Evolutionary conservation across 495 filamentous ascomycete genomes (phyloP).

Genomic region (Cercophora newfieldiana): DNA sequence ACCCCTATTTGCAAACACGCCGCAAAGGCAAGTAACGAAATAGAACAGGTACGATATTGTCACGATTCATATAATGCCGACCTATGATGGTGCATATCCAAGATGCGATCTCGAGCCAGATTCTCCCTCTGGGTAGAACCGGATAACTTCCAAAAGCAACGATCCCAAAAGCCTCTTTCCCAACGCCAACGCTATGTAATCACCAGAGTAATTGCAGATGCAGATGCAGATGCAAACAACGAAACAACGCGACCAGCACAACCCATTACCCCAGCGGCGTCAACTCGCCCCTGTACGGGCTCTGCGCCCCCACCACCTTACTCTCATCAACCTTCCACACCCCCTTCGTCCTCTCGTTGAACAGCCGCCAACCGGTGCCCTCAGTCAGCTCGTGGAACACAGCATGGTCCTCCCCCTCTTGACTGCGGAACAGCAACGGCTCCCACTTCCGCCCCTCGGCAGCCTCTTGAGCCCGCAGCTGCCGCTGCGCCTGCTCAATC

Average conservation of each 20-base stretch:
- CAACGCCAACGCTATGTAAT: slow-evolving; percentile 23
- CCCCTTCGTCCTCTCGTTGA: slow-evolving; percentile 36
- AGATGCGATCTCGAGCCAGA: too few species aligned
- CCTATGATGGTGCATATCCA: too few species aligned
- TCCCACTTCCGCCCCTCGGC: slow-evolving; percentile 59
- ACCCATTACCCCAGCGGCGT: slow-evolving; percentile 34
- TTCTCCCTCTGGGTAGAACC: too few species aligned
- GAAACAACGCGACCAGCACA: too few species aligned
- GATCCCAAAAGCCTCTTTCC: too few species aligned
- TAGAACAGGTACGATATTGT: too few species aligned
- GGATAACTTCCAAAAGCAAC: too few species aligned
- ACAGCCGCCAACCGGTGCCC: slow-evolving; percentile 21
- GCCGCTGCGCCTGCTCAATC: slow-evolving; percentile 48
- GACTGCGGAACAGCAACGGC: slow-evolving; percentile 49
- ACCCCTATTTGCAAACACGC: too few species aligned
- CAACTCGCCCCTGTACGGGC: slow-evolving; percentile 31
- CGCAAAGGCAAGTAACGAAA: too few species aligned
- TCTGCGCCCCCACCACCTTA: slow-evolving; percentile 17
- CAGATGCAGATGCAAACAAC: not conserved
- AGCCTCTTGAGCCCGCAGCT: slow-evolving; percentile 62
- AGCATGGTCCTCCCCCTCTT: slow-evolving; percentile 24
- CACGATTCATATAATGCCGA: too few species aligned
- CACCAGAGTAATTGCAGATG: not conserved
- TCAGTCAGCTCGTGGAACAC: slow-evolving; percentile 30
- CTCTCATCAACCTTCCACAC: slow-evolving; percentile 33